Percentiles rank a stretch among this genome's conserved stretches.
phyloP scores from a whole-genome alignment of 2,329 filamentous ascomycete species.

The Volutella citrinella region DNA sequence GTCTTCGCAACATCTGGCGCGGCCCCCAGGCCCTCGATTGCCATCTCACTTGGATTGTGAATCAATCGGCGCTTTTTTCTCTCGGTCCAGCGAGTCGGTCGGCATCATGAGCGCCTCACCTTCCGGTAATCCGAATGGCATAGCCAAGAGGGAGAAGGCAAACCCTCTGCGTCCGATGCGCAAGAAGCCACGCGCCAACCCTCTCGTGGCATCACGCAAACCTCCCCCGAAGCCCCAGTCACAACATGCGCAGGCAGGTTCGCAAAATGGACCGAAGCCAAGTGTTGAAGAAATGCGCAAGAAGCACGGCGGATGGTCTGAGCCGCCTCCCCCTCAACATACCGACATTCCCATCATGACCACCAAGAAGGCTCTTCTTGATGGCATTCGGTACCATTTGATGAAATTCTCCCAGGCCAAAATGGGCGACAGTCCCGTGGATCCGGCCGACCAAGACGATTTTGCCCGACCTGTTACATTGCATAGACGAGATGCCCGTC shows the following conservation, averaged over 20 bases:
- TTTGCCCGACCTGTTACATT: constrained; percentile 87
- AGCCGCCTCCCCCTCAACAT: constrained; percentile 48
- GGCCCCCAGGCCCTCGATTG: too few species aligned
- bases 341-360: constrained; percentile 68
- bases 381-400: constrained; percentile 81
- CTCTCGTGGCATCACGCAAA: constrained; percentile 59
- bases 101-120: constrained; percentile 44
- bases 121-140: constrained; percentile 33
- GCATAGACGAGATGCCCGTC: constrained; percentile 82
- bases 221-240: constrained; percentile 23
- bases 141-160: constrained; percentile 27
- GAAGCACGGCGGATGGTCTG: constrained; percentile 57
- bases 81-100: too few species aligned
- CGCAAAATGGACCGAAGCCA: constrained; percentile 28
- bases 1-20: too few species aligned
- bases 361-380: constrained; percentile 75
- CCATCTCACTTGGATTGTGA: too few species aligned
- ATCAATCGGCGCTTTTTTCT: too few species aligned
- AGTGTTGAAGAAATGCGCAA: constrained; percentile 41
- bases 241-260: constrained; percentile 16
- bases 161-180: constrained; percentile 40
- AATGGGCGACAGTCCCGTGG: constrained; percentile 56
- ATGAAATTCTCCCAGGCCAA: constrained; percentile 72
- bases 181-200: constrained; percentile 50
- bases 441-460: constrained; percentile 68